Percentiles rank a stretch among this genome's conserved stretches.
Conservation (phyloP, 2,329 filamentous ascomycete species). For the Ophiostoma populinum region DNA sequence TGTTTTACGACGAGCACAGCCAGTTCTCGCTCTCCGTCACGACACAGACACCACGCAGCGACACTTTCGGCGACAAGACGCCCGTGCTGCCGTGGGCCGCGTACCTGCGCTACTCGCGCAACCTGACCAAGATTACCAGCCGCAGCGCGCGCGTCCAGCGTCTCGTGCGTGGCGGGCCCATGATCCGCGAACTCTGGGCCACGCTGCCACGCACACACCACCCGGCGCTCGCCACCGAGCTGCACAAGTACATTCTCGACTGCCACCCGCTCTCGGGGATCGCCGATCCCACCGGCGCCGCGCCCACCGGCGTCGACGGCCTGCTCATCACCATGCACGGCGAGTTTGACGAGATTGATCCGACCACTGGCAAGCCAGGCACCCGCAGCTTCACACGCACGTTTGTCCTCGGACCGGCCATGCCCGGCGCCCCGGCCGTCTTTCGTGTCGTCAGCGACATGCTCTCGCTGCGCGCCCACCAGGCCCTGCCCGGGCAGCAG, state of each 20-base stretch:
- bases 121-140: constrained; percentile 52
- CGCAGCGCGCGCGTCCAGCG: constrained; percentile 40
- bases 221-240: constrained; percentile 47
- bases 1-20: constrained; percentile 61
- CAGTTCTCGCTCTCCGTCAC: constrained; percentile 64
- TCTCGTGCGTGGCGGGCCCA: constrained; percentile 42
- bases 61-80: constrained; percentile 12
- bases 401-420: constrained; percentile 62
- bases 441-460: constrained; percentile 70
- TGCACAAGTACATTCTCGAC: constrained; percentile 66
- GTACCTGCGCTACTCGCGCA: constrained; percentile 65
- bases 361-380: constrained; percentile 34
- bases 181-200: constrained; percentile 53
- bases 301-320: constrained; percentile 51
- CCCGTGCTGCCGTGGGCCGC: constrained; percentile 45
- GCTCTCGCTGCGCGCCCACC: constrained; percentile 53
- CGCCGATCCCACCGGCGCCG: constrained; percentile 49
- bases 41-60: constrained; percentile 31
- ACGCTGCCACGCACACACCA: constrained; percentile 57
- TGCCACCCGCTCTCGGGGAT: constrained; percentile 59
- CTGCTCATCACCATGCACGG: constrained; percentile 67
- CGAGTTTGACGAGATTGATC: constrained; percentile 62
- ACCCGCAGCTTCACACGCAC: constrained; percentile 69
- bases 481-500: constrained; percentile 28
- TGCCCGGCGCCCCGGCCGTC: constrained; percentile 35